phyloP scores from a whole-genome alignment of 2,329 filamentous ascomycete genomes.

The Scolecobasidium constrictum region DNA sequence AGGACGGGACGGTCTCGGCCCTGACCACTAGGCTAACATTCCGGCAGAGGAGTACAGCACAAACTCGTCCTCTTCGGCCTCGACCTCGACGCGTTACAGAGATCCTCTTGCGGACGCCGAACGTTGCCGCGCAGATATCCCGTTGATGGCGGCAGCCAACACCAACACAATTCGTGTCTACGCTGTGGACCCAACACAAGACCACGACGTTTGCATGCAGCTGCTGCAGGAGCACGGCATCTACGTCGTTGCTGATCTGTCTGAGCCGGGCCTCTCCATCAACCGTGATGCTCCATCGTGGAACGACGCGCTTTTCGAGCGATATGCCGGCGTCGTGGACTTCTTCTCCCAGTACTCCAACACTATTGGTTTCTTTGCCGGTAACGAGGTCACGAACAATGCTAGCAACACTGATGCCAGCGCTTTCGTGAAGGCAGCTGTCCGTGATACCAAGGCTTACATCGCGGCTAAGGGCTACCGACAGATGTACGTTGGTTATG shows the following conservation, averaged over 20 bases:
- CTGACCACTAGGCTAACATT: conserved; percentile 14
- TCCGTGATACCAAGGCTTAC: conserved; percentile 91
- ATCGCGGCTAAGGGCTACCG: conserved; percentile 73
- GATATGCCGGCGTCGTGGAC: conserved; percentile 80
- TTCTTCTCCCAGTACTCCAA: conserved; percentile 74
- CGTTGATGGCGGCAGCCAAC: conserved; percentile 62
- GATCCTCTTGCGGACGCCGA: conserved; percentile 70
- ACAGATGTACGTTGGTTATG: conserved; percentile 81
- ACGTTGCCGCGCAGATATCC: conserved; percentile 75
- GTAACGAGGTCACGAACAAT: conserved; percentile 92
- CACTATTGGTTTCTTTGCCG: conserved; percentile 93
- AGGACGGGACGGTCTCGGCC: background rate
- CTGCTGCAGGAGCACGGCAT: conserved; percentile 75
- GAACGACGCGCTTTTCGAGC: conserved; percentile 65
- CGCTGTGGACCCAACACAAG: conserved; percentile 66
- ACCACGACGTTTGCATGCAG: conserved; percentile 80
- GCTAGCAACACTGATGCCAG: conserved; percentile 81
- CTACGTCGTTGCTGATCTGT: conserved; percentile 88
- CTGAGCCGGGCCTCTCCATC: conserved; percentile 73
- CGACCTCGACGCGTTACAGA: conserved; percentile 51
- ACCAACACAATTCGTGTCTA: conserved; percentile 96
- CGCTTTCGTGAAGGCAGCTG: conserved; percentile 93
- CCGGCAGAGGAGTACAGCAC: conserved; percentile 46
- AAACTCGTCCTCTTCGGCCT: conserved; percentile 39
- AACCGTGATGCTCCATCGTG: conserved; percentile 69